A percentile compares a stretch with the other conserved stretches of the same genome.
phyloP scores from a whole-genome alignment of 2,329 filamentous ascomycete species.

The Cadophora gregata region DNA sequence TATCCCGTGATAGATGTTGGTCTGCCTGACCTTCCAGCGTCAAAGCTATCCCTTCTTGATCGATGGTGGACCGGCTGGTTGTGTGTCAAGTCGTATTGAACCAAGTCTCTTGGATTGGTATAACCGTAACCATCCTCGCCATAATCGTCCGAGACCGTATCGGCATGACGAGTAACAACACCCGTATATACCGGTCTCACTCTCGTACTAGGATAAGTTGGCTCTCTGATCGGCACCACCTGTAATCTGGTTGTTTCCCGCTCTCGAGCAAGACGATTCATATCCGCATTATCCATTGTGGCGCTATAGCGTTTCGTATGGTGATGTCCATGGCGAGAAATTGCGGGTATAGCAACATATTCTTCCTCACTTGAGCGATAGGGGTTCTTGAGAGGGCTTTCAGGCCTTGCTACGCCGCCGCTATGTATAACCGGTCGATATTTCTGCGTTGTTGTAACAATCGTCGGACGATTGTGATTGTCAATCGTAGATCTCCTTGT shows the following conservation, averaged over 20 bases:
- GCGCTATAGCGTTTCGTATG: conserved; percentile 52
- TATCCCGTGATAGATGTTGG: conserved; percentile 42
- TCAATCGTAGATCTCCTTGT: conserved; percentile 57
- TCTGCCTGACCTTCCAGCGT: conserved; percentile 48
- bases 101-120: conserved; percentile 66
- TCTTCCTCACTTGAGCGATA: conserved; percentile 59
- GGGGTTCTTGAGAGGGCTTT: conserved; percentile 59
- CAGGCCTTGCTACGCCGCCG: conserved; percentile 44
- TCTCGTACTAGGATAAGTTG: conserved; percentile 35
- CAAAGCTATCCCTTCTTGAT: conserved; percentile 60
- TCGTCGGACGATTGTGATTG: conserved; percentile 50
- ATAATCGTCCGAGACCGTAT: conserved; percentile 55
- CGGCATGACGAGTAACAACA: conserved; percentile 48
- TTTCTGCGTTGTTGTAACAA: conserved; percentile 59
- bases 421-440: conserved; percentile 41
- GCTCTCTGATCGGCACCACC: conserved; percentile 34
- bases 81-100: conserved; percentile 65
- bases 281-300: conserved; percentile 57
- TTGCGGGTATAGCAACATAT: conserved; percentile 64
- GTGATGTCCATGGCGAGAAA: conserved; percentile 53
- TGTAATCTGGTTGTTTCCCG: conserved; percentile 34
- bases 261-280: conserved; percentile 36
- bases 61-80: conserved; percentile 47
- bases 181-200: conserved; percentile 33
- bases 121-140: conserved; percentile 67